Evolutionary conservation across 2,329 filamentous ascomycete genomes (phyloP), one percentile per base, ranked within the genome.

Genomic region (Penicillium sp.): DNA sequence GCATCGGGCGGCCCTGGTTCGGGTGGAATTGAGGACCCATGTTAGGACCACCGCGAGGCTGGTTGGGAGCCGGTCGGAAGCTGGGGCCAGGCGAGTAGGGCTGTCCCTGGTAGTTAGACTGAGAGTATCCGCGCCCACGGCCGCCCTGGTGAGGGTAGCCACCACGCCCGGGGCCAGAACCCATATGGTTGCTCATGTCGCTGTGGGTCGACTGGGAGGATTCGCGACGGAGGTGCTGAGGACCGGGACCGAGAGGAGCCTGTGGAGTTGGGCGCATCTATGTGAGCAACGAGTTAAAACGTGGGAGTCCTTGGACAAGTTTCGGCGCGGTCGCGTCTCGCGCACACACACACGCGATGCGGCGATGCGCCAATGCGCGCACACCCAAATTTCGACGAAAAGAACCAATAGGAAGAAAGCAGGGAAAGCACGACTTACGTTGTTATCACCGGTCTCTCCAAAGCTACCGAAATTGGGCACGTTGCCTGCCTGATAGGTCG

Each of bases 381-480:
- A 35, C 18, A 38, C 20, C 20, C 13, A 25, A 41, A n/a, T 41
- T 27, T 41, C 39, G 39, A 27, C 39, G 44, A 42, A 46, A 59
- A 45, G 46, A 46, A 36, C 42, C 25, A 25, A 18, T 22, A 25
- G 1, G n/a, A 13, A 40, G 50, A 16, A 43, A 20, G 31, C 35
- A 38, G 35, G 40, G 20, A 22, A 39, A 27, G 39, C 28, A 24
- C 13, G 30, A 65, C 87, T 81, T 81, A 95, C 89, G 75, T 89
- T 79, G 56, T 72, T 83, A 70, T 89, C 88, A 54, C 73, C 74
- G 45, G 74, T 68, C 68, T 95, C 89, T 65, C 85, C 84, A 62
- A 92, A 86, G 74, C 88, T 92, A 60, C 92, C 92, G 77, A 96
- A 96, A 63, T 78, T 82, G 46, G 89, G 83, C 71, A 87, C 85